phyloP scores from a whole-genome alignment of 148 eudicot species.

The Simmondsia chinensis region DNA sequence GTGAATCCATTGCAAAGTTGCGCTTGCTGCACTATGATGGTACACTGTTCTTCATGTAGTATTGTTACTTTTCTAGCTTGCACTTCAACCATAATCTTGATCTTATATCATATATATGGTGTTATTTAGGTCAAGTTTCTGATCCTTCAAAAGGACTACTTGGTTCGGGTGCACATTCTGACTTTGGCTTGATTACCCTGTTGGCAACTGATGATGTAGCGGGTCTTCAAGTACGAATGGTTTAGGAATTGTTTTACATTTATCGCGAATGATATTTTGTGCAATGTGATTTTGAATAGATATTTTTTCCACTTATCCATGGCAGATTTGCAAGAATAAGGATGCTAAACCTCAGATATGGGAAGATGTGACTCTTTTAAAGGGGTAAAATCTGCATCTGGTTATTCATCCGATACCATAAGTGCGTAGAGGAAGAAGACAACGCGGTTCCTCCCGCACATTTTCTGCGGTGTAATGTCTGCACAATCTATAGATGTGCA shows the following conservation, averaged over 20 bases:
- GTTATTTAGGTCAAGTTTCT: slow-evolving; percentile 47
- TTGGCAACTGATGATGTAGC: slow-evolving; percentile 82
- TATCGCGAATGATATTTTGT: slow-evolving; percentile 4
- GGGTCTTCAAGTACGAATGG: slow-evolving; percentile 77
- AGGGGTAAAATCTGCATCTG: slow-evolving; percentile 44
- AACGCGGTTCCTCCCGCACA: too few species aligned
- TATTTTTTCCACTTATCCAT: slow-evolving; percentile 1
- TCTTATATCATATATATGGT: not conserved
- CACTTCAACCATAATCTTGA: not conserved
- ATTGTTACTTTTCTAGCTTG: too few species aligned
- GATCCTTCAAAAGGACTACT: slow-evolving; percentile 71
- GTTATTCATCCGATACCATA: not conserved
- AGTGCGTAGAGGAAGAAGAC: not conserved
- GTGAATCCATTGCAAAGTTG: slow-evolving; percentile 53
- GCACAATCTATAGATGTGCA: too few species aligned
- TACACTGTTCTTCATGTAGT: slow-evolving; percentile 15
- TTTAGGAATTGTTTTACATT: slow-evolving; percentile 7
- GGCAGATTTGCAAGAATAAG: slow-evolving; percentile 88
- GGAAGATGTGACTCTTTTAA: slow-evolving; percentile 80
- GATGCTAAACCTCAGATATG: slow-evolving; percentile 80
- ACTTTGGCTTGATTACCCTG: slow-evolving; percentile 81
- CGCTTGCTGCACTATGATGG: slow-evolving; percentile 86
- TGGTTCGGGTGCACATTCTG: slow-evolving; percentile 97
- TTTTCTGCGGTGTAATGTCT: too few species aligned
- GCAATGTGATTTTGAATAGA: slow-evolving; percentile 1